Base-by-base conservation (phyloP, 495 filamentous ascomycete species). In the Penicillium cinerascens region DNA sequence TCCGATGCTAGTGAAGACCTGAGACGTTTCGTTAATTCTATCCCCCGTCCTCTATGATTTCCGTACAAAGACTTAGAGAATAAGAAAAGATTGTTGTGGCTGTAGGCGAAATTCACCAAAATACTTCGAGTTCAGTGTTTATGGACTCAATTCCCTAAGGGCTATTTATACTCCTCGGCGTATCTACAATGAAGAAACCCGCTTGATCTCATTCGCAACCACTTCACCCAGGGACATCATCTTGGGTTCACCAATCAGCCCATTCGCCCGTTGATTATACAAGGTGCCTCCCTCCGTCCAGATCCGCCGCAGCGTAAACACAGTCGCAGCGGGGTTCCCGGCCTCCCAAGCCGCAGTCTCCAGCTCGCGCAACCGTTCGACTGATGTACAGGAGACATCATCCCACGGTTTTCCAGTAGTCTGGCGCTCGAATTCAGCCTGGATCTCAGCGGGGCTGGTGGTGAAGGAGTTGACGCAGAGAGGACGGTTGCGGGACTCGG, bases 391-490 rank as follows among this genome's bases (percentile, higher is more conserved):
- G 3, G 70, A 70, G 4, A 86, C 78, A 1, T 72, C 60, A 77
- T 78, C 84, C 58, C 64, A 67, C 13, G 60, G 55, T 49, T 79
- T 71, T 11, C 60, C 60, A 1, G 79, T 82, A 2, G 82, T 82
- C 65, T 87, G 86, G 46, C 72, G 78, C 65, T 88, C 81, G 58
- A 82, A 88, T 60, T 88, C 84, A 21, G 74, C 72, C 29, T 85
- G 51, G 21, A 90, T 85, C 41, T 81, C 64, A 6, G 75, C 72
- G 0, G 84, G 84, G 0, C 80, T 87, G 4, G 81, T 76, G 4
- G 82, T 83, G 58, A 88, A 90, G 1, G 85, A 87, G 55, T 88
- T 87, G 5, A 90, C 80, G 44, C 79, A 83, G 23, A 90, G 69
- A 2, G 79, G 77, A 44, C 79, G 77, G 41, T 79, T 79, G 13